phyloP scores from a whole-genome alignment of 495 filamentous ascomycete genomes.

The Hyaloscypha hepaticicola region DNA sequence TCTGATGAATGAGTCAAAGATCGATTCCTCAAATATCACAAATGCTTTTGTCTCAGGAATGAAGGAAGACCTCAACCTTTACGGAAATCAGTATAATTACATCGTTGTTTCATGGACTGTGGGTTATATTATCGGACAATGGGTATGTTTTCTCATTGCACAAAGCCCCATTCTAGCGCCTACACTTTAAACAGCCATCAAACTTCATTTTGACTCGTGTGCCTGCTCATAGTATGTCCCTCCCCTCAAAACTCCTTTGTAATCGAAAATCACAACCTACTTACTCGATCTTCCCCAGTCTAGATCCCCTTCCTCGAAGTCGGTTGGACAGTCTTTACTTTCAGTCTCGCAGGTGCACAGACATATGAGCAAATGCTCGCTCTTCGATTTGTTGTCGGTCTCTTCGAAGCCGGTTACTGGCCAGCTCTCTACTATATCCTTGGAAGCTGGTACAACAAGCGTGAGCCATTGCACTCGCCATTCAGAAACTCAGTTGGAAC shows the following conservation, averaged over 20 bases:
- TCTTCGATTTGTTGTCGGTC: slow-evolving; percentile 57
- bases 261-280: slow-evolving; percentile 37
- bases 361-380: slow-evolving; percentile 52
- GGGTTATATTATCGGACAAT: slow-evolving; percentile 65
- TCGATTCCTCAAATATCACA: slow-evolving; percentile 25
- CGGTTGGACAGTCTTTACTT: slow-evolving; percentile 55
- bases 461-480: slow-evolving; percentile 6
- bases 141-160: slow-evolving; percentile 40
- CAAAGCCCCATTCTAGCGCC: background rate
- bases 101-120: slow-evolving; percentile 60
- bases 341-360: slow-evolving; percentile 47
- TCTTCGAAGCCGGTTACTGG: slow-evolving; percentile 47
- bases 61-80: slow-evolving; percentile 58
- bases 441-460: slow-evolving; percentile 47
- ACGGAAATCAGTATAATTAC: slow-evolving; percentile 53
- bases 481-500: background rate
- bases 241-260: background rate
- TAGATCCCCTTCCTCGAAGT: slow-evolving; percentile 61
- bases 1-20: background rate
- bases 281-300: slow-evolving; percentile 50
- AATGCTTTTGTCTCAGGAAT: slow-evolving; percentile 55
- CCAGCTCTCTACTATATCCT: slow-evolving; percentile 52
- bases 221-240: slow-evolving; percentile 16
- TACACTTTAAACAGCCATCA: slow-evolving; percentile 33
- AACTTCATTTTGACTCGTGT: slow-evolving; percentile 22